Conservation (phyloP, 176 grass and related monocot species). For the Oryza coarctata region DNA sequence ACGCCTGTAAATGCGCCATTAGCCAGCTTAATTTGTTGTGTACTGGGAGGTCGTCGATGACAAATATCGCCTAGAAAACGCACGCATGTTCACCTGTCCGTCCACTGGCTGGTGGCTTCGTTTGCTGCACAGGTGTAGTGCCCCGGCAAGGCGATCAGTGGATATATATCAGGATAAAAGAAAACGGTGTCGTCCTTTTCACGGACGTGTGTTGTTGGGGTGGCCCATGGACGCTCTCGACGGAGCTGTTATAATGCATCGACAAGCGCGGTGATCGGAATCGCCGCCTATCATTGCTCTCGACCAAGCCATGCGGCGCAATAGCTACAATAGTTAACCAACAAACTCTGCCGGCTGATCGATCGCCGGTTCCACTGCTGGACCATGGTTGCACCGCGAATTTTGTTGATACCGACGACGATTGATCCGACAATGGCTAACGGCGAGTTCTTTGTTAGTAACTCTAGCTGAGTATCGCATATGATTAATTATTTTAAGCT, state of each 20-base stretch:
- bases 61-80: neutral
- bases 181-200: neutral
- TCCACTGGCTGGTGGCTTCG: neutral
- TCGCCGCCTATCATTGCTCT: neutral
- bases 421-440: neutral
- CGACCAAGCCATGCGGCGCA: constrained; percentile 5
- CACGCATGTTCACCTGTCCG: neutral
- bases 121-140: neutral
- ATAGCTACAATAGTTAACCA: neutral
- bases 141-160: neutral
- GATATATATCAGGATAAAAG: neutral
- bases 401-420: neutral
- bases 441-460: too few species aligned
- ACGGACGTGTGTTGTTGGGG: neutral
- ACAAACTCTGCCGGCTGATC: too few species aligned
- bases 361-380: neutral
- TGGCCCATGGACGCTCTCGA: neutral
- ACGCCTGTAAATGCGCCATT: neutral
- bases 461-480: too few species aligned
- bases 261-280: neutral
- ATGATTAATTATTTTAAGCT: too few species aligned
- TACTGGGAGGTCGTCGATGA: neutral
- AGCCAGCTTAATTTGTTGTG: neutral
- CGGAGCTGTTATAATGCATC: neutral
- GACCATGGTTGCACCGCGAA: neutral